A percentile compares a stretch with the other conserved stretches of the same genome.
Conservation (phyloP, 1,139 yeast species). For the Kodamaea anthophila region DNA sequence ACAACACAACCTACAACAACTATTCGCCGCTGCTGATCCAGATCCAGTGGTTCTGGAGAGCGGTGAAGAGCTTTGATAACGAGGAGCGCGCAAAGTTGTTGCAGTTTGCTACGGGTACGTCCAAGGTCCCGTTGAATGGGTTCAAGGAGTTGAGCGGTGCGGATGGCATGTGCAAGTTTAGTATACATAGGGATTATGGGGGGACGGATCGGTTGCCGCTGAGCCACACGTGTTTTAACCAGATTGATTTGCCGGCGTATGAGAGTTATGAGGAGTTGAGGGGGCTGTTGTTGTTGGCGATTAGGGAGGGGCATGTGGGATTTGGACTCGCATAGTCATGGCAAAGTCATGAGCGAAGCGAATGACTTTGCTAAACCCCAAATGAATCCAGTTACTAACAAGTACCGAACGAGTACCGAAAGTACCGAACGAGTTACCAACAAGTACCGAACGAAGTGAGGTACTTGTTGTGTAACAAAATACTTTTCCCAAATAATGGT, state of each 20-base stretch:
- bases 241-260: conserved; percentile 89
- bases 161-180: conserved; percentile 79
- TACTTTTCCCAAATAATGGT: too few relatives aligned
- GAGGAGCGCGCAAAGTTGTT: conserved; percentile 91
- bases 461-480: too few relatives aligned
- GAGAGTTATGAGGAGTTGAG: conserved; percentile 82
- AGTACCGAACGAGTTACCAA: too few relatives aligned
- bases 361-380: too few relatives aligned
- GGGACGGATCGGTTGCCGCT: conserved; percentile 83
- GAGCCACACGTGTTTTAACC: conserved; percentile 95
- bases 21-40: conserved; percentile 83
- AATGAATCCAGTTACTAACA: too few relatives aligned
- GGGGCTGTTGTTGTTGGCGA: conserved; percentile 73
- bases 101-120: conserved; percentile 96
- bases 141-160: conserved; percentile 88
- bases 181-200: conserved; percentile 88
- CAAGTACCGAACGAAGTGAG: too few relatives aligned
- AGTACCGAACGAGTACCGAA: too few relatives aligned
- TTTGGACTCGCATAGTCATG: conserved; percentile 85
- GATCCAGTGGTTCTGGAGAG: conserved; percentile 97
- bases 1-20: conserved; percentile 74
- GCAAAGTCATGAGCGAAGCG: too few relatives aligned
- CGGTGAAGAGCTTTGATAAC: conserved; percentile 87
- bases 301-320: conserved; percentile 95
- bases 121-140: conserved; percentile 93